Evolutionary conservation across 1,284 basidiomycete genomes (phyloP), one percentile per base, ranked within the genome.

Genomic region (Trametes versicolor): DNA sequence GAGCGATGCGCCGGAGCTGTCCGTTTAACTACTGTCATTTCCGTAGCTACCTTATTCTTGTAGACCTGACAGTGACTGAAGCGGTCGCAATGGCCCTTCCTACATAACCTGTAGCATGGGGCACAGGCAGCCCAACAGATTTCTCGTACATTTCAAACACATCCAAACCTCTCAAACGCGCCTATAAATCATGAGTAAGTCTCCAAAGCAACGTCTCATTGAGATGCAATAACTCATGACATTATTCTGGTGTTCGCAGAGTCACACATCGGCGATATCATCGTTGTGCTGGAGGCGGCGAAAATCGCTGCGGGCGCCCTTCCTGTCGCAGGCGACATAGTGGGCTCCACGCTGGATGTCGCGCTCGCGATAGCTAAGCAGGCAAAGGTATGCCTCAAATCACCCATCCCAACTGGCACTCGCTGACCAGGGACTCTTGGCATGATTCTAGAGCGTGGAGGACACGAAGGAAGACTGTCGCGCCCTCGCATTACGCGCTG

Each of bases 1-100:
- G 32, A 21, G 29, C 37, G 36, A 41, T n/a, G 39, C 61, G 32
- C 32, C 27, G 4, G 36, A 10, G 13, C 15, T 23, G 48, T 34
- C 39, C 4, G 8, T 36, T 29, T 51, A 19, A 10, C 53, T 43
- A 37, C 61, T 62, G 61, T 57, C 61, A 62, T 2, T 8, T 17
- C 39, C 55, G 27, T 62, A 19, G 39, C 54, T 51, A 62, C 61
- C 61, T 62, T 62, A 37, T 62, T 51, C 21, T 57, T 21, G 37
- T 19, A 6, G 17, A 12, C n/a, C 37, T 34, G 53, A 39, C 27
- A 45, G 21, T 15, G 27, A 21, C 34, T 43, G 29, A 25, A 25
- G 37, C 47, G 47, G 21, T 43, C 29, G 50, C 50, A 13, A 53
- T 36, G 59, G 4, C 21, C 21, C 12, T 32, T 12, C 47, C 34